Evolutionary conservation across 257 asterid genomes (phyloP), one percentile per base, ranked within the genome.

Genomic region (Salvia hispanica): DNA sequence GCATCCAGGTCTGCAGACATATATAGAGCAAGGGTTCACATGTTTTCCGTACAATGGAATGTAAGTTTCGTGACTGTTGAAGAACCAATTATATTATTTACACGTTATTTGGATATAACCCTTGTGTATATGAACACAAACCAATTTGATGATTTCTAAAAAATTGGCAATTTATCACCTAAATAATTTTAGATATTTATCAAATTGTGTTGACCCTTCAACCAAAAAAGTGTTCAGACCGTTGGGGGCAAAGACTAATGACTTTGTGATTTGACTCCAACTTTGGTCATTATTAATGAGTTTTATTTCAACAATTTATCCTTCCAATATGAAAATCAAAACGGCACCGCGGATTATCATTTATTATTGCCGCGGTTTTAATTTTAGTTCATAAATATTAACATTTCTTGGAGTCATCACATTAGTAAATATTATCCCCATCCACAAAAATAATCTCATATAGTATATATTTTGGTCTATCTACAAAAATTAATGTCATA

Each of bases 1-100:
- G 63, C 90, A 88, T 64, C 81, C 95, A 60, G 82, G 75, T 78
- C 57, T 88, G 80, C 74, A 76, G 55, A 82, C 75, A 44, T 95
- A 81, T 77, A 45, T 53, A 47, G 95, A 93, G 69, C 58, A 64
- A 59, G 80, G 78, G 77, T 93, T 93, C 85, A 78, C 25, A 75
- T 93, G 99, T 75, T 74, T 93, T 66, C 76, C 58, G 83, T 88
- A 74, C 79, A 62, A 40, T 40, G 86, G 77, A 66, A 85, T 81
- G 99, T 93, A 85, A 85, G 97, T 59, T 39, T 15, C 5, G n/a
- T 40, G 65, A 37, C 48, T 14, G 46, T 34, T 34, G 2, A 21
- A 21, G 25, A 21, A 21, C 2, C n/a, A n/a, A n/a, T n/a, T n/a
- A n/a, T n/a, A n/a, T n/a, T n/a, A n/a, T n/a, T n/a, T n/a, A n/a